Percentiles rank a stretch among this genome's conserved stretches.
Evolutionary conservation across 192 early-diverging fungal genomes (phyloP).

Genomic region (Coemansia sp.): DNA sequence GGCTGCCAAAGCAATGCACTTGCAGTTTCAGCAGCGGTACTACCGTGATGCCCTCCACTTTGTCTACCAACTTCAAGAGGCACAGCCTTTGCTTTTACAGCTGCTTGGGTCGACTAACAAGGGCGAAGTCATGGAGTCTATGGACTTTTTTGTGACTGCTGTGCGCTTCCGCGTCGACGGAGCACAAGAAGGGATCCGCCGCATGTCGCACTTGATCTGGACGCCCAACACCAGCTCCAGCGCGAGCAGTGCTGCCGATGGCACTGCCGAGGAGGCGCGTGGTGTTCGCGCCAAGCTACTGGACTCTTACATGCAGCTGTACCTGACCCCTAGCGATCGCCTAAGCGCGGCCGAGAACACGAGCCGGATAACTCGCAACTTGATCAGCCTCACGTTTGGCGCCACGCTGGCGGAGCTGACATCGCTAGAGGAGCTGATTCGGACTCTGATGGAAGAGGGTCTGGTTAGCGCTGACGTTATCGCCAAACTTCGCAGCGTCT

Average conservation of each 20-base stretch:
- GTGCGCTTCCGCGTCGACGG: constrained; percentile 82
- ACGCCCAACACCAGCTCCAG: constrained; percentile 58
- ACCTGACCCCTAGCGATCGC: constrained; percentile 61
- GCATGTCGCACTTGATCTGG: constrained; percentile 97
- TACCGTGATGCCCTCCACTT: constrained; percentile 89
- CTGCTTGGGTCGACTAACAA: constrained; percentile 88
- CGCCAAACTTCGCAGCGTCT: constrained; percentile 80
- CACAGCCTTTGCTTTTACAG: constrained; percentile 74
- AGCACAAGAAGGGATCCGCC: constrained; percentile 79
- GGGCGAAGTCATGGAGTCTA: constrained; percentile 90
- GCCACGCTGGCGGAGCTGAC: constrained; percentile 91
- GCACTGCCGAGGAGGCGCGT: constrained; percentile 63
- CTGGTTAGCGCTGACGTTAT: constrained; percentile 67
- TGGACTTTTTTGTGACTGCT: constrained; percentile 90
- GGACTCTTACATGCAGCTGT: constrained; percentile 74
- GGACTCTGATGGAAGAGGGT: constrained; percentile 66
- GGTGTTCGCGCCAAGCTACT: constrained; percentile 73
- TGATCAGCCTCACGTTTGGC: constrained; percentile 73
- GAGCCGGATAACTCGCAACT: constrained; percentile 57
- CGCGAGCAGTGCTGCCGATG: constrained; percentile 15
- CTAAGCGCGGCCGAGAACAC: constrained; percentile 44
- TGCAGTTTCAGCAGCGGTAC: constrained; percentile 68
- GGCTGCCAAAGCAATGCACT: constrained; percentile 53
- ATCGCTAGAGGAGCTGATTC: constrained; percentile 89
- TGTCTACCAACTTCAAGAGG: constrained; percentile 73